phyloP scores from a whole-genome alignment of 208 protist genomes.

The Lotmaria passim region DNA sequence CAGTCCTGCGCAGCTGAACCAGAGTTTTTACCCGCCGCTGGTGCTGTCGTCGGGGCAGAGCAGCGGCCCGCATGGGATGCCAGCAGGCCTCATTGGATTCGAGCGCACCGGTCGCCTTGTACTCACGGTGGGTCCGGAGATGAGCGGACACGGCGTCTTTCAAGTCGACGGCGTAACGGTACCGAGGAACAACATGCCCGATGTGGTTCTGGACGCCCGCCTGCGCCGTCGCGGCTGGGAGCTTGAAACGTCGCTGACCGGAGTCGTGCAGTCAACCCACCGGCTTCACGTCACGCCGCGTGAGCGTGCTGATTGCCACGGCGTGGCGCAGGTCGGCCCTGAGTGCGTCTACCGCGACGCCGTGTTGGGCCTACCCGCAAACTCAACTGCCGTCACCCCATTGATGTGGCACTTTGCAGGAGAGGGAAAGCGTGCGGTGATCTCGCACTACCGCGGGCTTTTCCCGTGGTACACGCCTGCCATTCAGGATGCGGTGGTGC shows the following conservation, averaged over 20 bases:
- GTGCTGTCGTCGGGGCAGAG: background rate
- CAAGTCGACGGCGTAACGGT: background rate
- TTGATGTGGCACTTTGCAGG: slow-evolving; percentile 22
- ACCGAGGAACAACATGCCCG: slow-evolving; percentile 4
- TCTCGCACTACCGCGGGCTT: slow-evolving; percentile 18
- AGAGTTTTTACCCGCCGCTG: slow-evolving; percentile 6
- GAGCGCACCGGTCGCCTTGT: slow-evolving; percentile 14
- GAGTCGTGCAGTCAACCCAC: background rate
- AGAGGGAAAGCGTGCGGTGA: slow-evolving; percentile 4
- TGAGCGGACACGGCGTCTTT: slow-evolving; percentile 8
- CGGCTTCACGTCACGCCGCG: slow-evolving; percentile 2
- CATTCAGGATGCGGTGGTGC: background rate
- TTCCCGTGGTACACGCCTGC: slow-evolving; percentile 26
- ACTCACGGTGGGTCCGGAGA: slow-evolving; percentile 10
- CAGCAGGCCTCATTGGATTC: slow-evolving; percentile 1
- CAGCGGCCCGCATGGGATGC: slow-evolving; percentile 15
- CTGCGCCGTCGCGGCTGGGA: background rate
- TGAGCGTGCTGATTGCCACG: slow-evolving; percentile 12
- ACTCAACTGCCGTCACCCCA: background rate
- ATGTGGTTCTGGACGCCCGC: background rate
- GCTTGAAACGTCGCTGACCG: slow-evolving; percentile 6
- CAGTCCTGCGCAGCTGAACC: background rate
- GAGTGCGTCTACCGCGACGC: slow-evolving; percentile 12
- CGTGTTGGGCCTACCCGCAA: background rate
- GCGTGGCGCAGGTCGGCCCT: background rate